Conservation (phyloP, 441 rosid species). For the Croton laevigatus region DNA sequence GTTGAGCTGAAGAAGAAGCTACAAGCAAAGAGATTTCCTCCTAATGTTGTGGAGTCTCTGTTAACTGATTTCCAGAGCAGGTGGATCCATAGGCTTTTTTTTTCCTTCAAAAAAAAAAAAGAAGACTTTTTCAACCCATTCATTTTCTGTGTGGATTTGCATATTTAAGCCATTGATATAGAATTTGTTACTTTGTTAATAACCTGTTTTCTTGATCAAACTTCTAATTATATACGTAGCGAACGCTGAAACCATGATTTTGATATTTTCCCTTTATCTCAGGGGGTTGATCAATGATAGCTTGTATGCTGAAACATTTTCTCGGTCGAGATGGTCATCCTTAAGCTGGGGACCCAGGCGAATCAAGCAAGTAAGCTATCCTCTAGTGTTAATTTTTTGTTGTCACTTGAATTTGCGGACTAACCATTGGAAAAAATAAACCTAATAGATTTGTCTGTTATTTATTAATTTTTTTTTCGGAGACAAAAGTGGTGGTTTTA, state of each 20-base stretch:
- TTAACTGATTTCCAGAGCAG: constrained; percentile 52
- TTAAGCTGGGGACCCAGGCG: constrained; percentile 86
- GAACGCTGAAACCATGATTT: constrained; percentile 4
- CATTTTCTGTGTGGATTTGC: background rate
- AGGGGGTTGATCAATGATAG: constrained; percentile 82
- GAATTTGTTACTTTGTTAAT: background rate
- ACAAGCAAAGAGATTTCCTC: constrained; percentile 49
- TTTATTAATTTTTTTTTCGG: too few relatives aligned
- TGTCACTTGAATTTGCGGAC: background rate
- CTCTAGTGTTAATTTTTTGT: constrained; percentile 9
- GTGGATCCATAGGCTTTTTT: constrained; percentile 33
- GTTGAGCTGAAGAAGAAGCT: constrained; percentile 75
- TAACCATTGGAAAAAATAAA: background rate
- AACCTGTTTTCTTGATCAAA: background rate
- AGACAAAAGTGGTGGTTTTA: too few relatives aligned
- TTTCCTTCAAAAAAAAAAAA: background rate
- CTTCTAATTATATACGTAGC: background rate
- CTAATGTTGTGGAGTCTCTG: constrained; percentile 44
- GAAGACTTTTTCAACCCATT: background rate
- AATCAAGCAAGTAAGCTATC: constrained; percentile 67
- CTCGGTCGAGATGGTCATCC: constrained; percentile 83
- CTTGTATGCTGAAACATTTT: constrained; percentile 70
- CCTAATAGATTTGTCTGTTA: background rate
- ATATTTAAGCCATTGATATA: background rate
- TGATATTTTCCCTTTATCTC: constrained; percentile 23